Conservation (phyloP, 305 asterid species). For the Stenogyne calaminthoides region DNA sequence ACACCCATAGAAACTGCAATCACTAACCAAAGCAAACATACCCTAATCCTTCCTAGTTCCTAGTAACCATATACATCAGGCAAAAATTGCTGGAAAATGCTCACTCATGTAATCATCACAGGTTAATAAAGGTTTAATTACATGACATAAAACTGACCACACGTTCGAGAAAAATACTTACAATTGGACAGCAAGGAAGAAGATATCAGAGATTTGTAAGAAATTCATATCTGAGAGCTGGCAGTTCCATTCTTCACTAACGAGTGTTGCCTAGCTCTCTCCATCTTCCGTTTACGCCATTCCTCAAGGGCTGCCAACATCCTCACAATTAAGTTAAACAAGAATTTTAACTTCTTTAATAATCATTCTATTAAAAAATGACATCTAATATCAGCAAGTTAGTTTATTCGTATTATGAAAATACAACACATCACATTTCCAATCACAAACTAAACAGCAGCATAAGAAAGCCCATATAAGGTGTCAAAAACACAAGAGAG, state of each 20-base stretch:
- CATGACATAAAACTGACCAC: background rate
- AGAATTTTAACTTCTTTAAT: background rate
- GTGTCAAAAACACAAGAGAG: background rate
- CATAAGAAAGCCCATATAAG: background rate
- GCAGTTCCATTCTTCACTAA: slow-evolving; percentile 56
- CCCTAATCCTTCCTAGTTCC: background rate
- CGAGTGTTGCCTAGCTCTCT: slow-evolving; percentile 78
- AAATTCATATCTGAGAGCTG: slow-evolving; percentile 28
- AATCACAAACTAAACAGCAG: background rate
- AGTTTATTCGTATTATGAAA: background rate
- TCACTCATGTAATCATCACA: background rate
- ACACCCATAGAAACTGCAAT: too few species aligned
- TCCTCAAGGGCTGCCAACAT: slow-evolving; percentile 72
- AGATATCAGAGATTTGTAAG: background rate
- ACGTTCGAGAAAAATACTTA: background rate
- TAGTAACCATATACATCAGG: background rate
- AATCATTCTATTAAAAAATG: background rate
- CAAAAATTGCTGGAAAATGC: background rate
- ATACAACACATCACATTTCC: background rate
- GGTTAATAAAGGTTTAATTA: background rate
- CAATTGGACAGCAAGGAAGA: background rate
- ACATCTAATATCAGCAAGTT: background rate
- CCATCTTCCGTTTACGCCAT: slow-evolving; percentile 94
- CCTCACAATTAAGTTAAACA: background rate
- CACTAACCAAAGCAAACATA: too few species aligned